Evolutionary conservation across 2,329 filamentous ascomycete species (phyloP).

Genomic region (Arthroderma sp.): DNA sequence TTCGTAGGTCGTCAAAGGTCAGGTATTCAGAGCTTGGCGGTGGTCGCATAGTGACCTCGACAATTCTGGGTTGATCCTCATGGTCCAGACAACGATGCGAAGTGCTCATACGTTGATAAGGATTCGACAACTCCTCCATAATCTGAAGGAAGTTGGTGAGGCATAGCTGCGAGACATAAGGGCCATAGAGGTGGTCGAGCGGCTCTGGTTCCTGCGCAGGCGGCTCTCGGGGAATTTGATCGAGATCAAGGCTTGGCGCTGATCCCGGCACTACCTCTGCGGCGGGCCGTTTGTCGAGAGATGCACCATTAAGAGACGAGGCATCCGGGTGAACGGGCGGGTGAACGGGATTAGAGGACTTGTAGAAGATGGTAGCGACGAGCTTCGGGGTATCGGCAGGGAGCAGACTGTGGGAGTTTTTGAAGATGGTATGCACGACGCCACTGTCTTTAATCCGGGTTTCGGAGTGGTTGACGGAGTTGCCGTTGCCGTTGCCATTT

Average conservation of each 20-base stretch:
- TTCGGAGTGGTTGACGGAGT: slow-evolving; percentile 22
- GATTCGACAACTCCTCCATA: slow-evolving; percentile 36
- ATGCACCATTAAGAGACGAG: slow-evolving; percentile 20
- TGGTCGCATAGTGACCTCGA: slow-evolving; percentile 40
- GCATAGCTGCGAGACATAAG: slow-evolving; percentile 42
- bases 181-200: slow-evolving; percentile 42
- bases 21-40: slow-evolving; percentile 36
- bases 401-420: slow-evolving; percentile 26
- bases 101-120: slow-evolving; percentile 36
- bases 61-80: slow-evolving; percentile 36
- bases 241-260: slow-evolving; percentile 38
- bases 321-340: slow-evolving; percentile 37
- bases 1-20: slow-evolving; percentile 54
- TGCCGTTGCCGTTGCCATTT: slow-evolving; percentile 16
- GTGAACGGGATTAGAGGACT: slow-evolving; percentile 29
- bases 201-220: slow-evolving; percentile 41
- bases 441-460: slow-evolving; percentile 30
- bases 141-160: slow-evolving; percentile 43
- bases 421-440: slow-evolving; percentile 34
- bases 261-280: slow-evolving; percentile 33
- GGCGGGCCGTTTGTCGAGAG: slow-evolving; percentile 27
- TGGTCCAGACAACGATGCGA: slow-evolving; percentile 36
- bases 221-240: slow-evolving; percentile 42
- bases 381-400: slow-evolving; percentile 29
- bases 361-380: slow-evolving; percentile 38